Percentiles rank a stretch among this genome's conserved stretches.
Conservation (phyloP, 1,284 basidiomycete genomes). For the Cryptococcus sp. region DNA sequence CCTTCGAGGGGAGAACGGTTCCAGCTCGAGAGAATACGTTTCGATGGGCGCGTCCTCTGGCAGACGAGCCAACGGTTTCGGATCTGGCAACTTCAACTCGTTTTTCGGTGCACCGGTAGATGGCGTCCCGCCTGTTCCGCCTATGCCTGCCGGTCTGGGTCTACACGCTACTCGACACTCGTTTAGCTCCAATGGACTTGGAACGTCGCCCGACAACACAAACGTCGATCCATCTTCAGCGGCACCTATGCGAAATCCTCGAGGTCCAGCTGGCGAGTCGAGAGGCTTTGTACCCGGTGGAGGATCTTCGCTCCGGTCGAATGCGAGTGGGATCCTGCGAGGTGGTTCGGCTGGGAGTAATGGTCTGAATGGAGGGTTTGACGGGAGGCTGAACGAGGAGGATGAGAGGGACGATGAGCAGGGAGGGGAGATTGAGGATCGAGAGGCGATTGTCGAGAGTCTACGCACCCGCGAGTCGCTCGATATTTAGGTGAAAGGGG, state of each 20-base stretch:
- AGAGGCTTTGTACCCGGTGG: conserved; percentile 26
- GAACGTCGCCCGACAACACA: background rate
- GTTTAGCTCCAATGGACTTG: background rate
- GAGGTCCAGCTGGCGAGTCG: conserved; percentile 42
- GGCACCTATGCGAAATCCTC: conserved; percentile 35
- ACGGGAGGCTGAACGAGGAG: conserved; percentile 2
- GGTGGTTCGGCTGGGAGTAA: background rate
- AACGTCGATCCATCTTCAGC: background rate
- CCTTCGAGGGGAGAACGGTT: conserved; percentile 76
- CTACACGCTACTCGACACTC: conserved; percentile 14
- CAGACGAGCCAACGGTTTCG: conserved; percentile 19
- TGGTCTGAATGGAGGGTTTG: background rate
- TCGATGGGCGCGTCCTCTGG: conserved; percentile 34
- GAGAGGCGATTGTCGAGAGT: background rate
- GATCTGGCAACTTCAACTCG: conserved; percentile 13
- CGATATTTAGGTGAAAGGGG: conserved; percentile 1
- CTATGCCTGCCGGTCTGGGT: conserved; percentile 23
- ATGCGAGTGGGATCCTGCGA: background rate
- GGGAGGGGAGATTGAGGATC: background rate
- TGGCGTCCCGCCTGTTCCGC: conserved; percentile 37
- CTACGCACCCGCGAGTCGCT: conserved; percentile 1
- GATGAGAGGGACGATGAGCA: conserved; percentile 2
- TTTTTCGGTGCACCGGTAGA: conserved; percentile 24
- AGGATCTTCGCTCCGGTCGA: background rate
- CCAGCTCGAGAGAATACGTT: conserved; percentile 30